phyloP scores from a whole-genome alignment of 768 basidiomycete species.

The Leccinum uliginosum region DNA sequence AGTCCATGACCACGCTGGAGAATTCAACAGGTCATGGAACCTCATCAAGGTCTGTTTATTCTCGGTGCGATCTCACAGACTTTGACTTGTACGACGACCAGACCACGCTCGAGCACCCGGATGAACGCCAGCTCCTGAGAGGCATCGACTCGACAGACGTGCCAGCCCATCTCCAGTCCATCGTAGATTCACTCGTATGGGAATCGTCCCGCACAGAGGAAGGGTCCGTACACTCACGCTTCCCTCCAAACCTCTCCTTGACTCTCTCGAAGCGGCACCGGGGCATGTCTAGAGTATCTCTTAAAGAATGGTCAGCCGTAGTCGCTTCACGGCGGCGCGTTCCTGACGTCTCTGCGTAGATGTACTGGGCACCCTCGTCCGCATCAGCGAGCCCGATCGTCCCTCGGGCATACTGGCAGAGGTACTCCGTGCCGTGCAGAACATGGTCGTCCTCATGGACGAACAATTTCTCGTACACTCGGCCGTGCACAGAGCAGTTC shows the following conservation, averaged over 20 bases:
- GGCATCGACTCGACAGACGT: constrained; percentile 83
- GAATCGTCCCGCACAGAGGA: constrained; percentile 84
- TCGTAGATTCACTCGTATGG: constrained; percentile 83
- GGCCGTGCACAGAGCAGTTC: constrained; percentile 82
- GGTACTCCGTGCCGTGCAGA: constrained; percentile 80
- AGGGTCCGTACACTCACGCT: constrained; percentile 54
- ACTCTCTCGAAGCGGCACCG: constrained; percentile 59
- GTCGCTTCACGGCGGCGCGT: neutral
- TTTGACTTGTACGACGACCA: constrained; percentile 27
- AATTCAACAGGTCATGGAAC: constrained; percentile 76
- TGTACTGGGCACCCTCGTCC: constrained; percentile 79
- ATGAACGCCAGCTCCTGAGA: constrained; percentile 80
- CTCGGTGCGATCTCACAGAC: neutral
- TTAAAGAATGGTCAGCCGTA: constrained; percentile 70
- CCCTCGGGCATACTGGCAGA: constrained; percentile 90
- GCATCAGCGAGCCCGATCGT: constrained; percentile 78
- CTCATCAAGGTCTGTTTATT: constrained; percentile 54
- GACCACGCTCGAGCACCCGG: constrained; percentile 82
- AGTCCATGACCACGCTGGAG: constrained; percentile 60
- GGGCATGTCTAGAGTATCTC: constrained; percentile 86
- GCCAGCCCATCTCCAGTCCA: constrained; percentile 65
- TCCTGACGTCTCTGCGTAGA: constrained; percentile 40
- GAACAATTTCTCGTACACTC: constrained; percentile 93
- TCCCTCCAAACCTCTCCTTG: constrained; percentile 5
- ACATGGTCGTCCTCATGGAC: constrained; percentile 87